Evolutionary conservation across 2,329 filamentous ascomycete species (phyloP).

Genomic region (Lachnellula willkommii): DNA sequence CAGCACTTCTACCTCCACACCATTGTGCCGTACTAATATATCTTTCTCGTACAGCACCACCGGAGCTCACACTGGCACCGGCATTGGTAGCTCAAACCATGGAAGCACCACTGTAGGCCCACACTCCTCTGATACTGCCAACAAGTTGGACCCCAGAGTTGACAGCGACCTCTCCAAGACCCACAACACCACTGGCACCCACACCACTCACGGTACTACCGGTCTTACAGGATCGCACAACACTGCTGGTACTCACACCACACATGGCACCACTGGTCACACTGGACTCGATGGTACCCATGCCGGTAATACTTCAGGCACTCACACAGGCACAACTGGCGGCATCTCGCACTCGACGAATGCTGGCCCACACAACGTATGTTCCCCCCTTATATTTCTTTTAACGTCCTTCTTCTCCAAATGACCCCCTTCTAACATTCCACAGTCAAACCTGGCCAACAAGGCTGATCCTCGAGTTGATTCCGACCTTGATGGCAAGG

Average conservation of each 20-base stretch:
- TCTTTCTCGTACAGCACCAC: slow-evolving; percentile 30
- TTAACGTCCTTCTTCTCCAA: background rate
- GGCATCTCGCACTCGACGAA: slow-evolving; percentile 30
- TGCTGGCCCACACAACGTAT: slow-evolving; percentile 33
- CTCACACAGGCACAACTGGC: slow-evolving; percentile 8
- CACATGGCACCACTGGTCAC: slow-evolving; percentile 7
- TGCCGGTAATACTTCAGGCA: slow-evolving; percentile 4
- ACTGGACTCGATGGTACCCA: slow-evolving; percentile 3
- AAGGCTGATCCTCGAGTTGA: slow-evolving; percentile 49
- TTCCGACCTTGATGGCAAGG: slow-evolving; percentile 42
- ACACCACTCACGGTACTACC: background rate
- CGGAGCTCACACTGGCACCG: slow-evolving; percentile 30
- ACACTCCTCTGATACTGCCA: slow-evolving; percentile 43
- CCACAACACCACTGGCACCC: slow-evolving; percentile 31
- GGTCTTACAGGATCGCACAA: slow-evolving; percentile 16
- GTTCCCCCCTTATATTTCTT: slow-evolving; percentile 27
- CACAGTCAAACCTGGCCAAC: slow-evolving; percentile 34
- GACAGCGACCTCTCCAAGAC: slow-evolving; percentile 47
- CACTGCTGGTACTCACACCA: slow-evolving; percentile 33
- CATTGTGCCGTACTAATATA: no score
- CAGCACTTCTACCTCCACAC: background rate
- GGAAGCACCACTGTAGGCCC: slow-evolving; percentile 10
- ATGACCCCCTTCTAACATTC: background rate
- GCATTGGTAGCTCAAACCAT: background rate
- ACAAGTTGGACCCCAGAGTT: slow-evolving; percentile 48